Base-by-base conservation (phyloP, 176 grass and related monocot species). In the Tillandsia leiboldiana region DNA sequence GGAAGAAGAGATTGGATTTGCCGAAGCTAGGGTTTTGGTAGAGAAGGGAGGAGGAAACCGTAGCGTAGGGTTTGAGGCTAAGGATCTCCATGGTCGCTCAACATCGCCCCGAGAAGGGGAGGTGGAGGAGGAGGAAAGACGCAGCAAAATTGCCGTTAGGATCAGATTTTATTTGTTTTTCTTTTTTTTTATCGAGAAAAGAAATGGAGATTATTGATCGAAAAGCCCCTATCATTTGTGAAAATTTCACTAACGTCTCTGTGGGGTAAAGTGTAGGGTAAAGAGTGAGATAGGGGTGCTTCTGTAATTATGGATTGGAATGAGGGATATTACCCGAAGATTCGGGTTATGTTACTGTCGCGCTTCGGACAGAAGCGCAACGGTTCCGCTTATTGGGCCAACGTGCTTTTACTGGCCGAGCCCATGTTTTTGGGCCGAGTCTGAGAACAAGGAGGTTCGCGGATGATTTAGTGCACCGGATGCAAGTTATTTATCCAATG, bases 11-110 rank as follows among this genome's bases (percentile, higher is more conserved):
- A 8, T 2, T 10, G 24, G 12, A 22, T 9, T 54, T 48, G 22
- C 6, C 13, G 8, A 10, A 2, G 2, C 11, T 24, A 6, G 29
- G 53, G 33, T n/a, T 61, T 18, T 20, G 49, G 26, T 49, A 53
- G 20, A 80, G 51, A 68, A 73, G 71, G 72, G 11, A 67, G 20
- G 75, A 66, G n/a, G 78, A 71, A 62, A 66, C 74, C 77, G 72
- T 90, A 85, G 74, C 68, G 73, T 75, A 86, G 77, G 71, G 82
- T 54, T 82, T 83, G 67, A 82, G 79, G 82, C 82, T 84, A 54
- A 87, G 76, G 57, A 74, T 65, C 70, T 85, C 89, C 94, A 97
- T 97, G 56, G 89, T 73, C 59, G 65, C 84, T 87, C 76, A 33
- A 89, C 94, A 92, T 92, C 77, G 78, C 87, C 81, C 26, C 68